Evolutionary conservation across 2,329 filamentous ascomycete genomes (phyloP), one percentile per base, ranked within the genome.

Genomic region (Fusarium camptoceras): DNA sequence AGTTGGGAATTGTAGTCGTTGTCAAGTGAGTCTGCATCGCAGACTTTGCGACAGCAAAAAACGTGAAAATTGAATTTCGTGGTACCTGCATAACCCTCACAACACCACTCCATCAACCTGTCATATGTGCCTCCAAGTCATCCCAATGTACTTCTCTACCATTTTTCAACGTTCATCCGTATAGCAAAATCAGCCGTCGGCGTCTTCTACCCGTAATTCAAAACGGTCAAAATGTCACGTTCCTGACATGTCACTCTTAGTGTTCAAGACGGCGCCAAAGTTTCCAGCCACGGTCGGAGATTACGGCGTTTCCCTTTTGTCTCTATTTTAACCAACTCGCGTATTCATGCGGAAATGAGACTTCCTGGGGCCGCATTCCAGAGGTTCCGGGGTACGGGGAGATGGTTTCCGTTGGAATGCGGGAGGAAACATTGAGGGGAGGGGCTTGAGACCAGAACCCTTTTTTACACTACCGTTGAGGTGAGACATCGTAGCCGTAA

Each of bases 241-340:
- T 68, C 50, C 64, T 67, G 39, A 20, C 28, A 37, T 31, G 8
- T 30, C 37, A 46, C 6, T 20, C 6, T 37, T 37, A 37, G 30
- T 18, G 37, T 16, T 8, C 12, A 4, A 27, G 7, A 25, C 20
- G 39, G 49, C 44, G 56, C 49, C 55, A 51, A 66, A 62, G 27
- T 42, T 24, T 51, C 27, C 34, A 37, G 63, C 62, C 56, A 66
- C 55, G 24, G 15, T 31, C 34, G 42, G 28, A 31, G 16, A 28
- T 55, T 41, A 20, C 49, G n/a, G 49, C 14, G 49, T 25, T 6
- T 37, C n/a, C 18, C n/a, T 25, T 28, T 53, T 10, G 8, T 53
- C 31, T 20, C 20, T 53, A 27, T 42, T 42, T 27, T 1, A 15
- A 42, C 34, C 24, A 28, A 28, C 31, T 41, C 15, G 9, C 49